phyloP scores from a whole-genome alignment of 805 yeast genomes.

The Monosporozyma unispora region DNA sequence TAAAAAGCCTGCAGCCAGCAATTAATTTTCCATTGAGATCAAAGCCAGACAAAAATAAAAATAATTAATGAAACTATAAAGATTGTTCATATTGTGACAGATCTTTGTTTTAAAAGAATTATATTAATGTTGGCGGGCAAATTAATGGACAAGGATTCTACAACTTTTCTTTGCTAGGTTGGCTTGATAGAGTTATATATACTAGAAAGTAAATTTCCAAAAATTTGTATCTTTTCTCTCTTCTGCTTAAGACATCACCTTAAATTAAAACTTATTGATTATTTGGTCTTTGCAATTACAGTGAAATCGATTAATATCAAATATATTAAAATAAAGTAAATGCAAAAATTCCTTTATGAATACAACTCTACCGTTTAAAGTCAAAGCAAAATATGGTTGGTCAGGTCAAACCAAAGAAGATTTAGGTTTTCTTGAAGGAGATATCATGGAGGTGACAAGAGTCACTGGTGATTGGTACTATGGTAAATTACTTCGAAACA shows the following conservation, averaged over 20 bases:
- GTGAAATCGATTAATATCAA: background rate
- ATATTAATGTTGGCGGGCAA: background rate
- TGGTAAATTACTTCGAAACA: slow-evolving; percentile 72
- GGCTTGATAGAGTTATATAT: background rate
- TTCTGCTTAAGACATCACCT: background rate
- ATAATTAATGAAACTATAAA: background rate
- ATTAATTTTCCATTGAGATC: background rate
- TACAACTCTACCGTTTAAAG: slow-evolving; percentile 50
- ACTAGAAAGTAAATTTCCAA: background rate
- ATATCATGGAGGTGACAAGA: slow-evolving; percentile 72
- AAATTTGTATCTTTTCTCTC: background rate
- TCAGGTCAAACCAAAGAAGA: slow-evolving; percentile 86
- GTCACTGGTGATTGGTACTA: slow-evolving; percentile 93
- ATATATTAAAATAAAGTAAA: background rate
- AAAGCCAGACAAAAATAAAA: background rate
- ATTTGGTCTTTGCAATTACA: background rate
- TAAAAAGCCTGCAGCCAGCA: slow-evolving; percentile 1
- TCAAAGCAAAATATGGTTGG: slow-evolving; percentile 83
- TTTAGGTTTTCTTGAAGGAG: slow-evolving; percentile 90
- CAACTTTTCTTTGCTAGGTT: background rate
- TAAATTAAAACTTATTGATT: background rate
- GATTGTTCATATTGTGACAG: background rate
- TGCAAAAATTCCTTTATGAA: background rate
- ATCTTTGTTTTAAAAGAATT: background rate
- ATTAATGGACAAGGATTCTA: background rate